Evolutionary conservation across 208 protist species (phyloP), one percentile per base, ranked within the genome.

Genomic region (Acanthamoeba culbertsoni): DNA sequence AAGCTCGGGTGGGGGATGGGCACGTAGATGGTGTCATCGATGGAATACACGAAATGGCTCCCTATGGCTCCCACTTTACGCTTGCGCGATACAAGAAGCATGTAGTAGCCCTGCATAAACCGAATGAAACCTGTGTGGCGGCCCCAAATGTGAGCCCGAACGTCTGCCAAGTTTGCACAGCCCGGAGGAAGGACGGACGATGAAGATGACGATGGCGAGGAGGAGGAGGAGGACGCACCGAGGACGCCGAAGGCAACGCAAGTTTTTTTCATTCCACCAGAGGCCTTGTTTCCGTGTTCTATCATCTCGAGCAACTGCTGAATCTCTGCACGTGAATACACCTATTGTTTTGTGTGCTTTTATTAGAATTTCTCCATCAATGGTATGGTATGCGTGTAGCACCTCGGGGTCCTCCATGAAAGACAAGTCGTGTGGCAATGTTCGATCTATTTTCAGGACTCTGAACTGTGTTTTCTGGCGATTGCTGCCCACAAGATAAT

Each of bases 101-200:
- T 92, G 96, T 99, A 99, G 94, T 98, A 99, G 14, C 98, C 97
- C 71, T 97, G 95, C 12, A 98, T 96, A 71, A 99, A 99, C 75
- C 97, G 97, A 33, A 99, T 96, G 45, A 98, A 98, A 8, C 98
- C 63, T 75, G 37, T 35, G 23, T n/a, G n/a, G n/a, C n/a, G n/a
- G n/a, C n/a, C n/a, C n/a, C n/a, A n/a, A n/a, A n/a, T n/a, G n/a
- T n/a, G n/a, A n/a, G n/a, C n/a, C n/a, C n/a, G n/a, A n/a, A n/a
- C n/a, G n/a, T n/a, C n/a, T n/a, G n/a, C n/a, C n/a, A n/a, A n/a
- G n/a, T n/a, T n/a, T n/a, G n/a, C n/a, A n/a, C n/a, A n/a, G n/a
- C n/a, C n/a, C n/a, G n/a, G n/a, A n/a, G n/a, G n/a, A n/a, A n/a
- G n/a, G n/a, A n/a, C n/a, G n/a, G n/a, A n/a, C n/a, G n/a, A n/a